Percentiles rank a stretch among this genome's conserved stretches.
Evolutionary conservation across 2,329 filamentous ascomycete genomes (phyloP).

Genomic region (Fusarium decemcellulare): DNA sequence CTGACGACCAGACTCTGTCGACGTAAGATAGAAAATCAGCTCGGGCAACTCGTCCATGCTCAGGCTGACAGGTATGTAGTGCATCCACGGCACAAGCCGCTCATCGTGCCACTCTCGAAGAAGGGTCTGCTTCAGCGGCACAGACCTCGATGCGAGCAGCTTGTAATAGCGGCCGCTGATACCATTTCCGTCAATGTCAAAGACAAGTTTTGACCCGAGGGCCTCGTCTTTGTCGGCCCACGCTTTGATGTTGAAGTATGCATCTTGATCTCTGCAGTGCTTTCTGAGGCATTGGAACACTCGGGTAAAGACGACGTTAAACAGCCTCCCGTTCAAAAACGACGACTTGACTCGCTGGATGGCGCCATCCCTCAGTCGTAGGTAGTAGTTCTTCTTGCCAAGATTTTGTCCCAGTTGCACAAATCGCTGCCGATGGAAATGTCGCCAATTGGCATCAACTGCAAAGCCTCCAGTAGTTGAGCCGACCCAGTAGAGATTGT

Average conservation of each 20-base stretch:
- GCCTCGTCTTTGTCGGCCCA: slow-evolving; percentile 54
- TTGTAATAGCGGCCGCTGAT: slow-evolving; percentile 68
- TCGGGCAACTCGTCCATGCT: slow-evolving; percentile 67
- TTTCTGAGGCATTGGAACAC: slow-evolving; percentile 60
- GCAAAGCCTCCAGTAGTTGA: slow-evolving; percentile 66
- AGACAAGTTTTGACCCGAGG: slow-evolving; percentile 57
- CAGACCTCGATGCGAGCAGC: slow-evolving; percentile 61
- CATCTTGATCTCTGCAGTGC: slow-evolving; percentile 53
- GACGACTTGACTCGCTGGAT: slow-evolving; percentile 39
- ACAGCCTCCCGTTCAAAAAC: slow-evolving; percentile 56
- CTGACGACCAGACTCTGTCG: slow-evolving; percentile 60
- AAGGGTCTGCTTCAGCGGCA: slow-evolving; percentile 67
- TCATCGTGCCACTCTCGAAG: slow-evolving; percentile 72
- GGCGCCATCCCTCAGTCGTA: slow-evolving; percentile 41
- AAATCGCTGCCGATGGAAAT: slow-evolving; percentile 64
- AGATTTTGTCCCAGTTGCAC: slow-evolving; percentile 55
- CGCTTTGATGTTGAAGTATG: slow-evolving; percentile 48
- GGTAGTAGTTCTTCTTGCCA: slow-evolving; percentile 49
- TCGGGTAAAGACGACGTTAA: slow-evolving; percentile 61
- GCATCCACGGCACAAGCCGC: slow-evolving; percentile 67
- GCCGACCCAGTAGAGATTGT: slow-evolving; percentile 70
- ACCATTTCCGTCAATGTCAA: slow-evolving; percentile 71
- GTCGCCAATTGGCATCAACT: slow-evolving; percentile 53
- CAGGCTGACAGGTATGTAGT: slow-evolving; percentile 68
- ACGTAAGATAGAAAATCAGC: slow-evolving; percentile 61